phyloP scores from a whole-genome alignment of 2,329 filamentous ascomycete species.

The Aspergillus flavus region DNA sequence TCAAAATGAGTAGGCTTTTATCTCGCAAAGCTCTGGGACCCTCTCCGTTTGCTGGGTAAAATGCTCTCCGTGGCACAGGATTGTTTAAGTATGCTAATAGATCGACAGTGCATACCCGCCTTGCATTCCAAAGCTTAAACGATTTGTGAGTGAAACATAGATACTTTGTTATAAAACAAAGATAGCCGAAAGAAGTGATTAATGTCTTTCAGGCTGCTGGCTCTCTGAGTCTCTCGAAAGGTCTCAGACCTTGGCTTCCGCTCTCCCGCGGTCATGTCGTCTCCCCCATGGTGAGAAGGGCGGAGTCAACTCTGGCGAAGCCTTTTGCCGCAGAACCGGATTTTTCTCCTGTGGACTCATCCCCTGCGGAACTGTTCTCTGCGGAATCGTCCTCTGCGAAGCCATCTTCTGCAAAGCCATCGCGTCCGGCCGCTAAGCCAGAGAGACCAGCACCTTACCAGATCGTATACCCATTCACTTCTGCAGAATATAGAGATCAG shows the following conservation, averaged over 20 bases:
- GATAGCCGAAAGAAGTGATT: not conserved
- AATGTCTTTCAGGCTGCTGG: slow-evolving; percentile 1
- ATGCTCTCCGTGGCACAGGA: not conserved
- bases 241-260: not conserved
- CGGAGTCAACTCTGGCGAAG: slow-evolving; percentile 8
- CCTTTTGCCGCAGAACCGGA: not conserved
- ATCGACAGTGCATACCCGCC: slow-evolving; percentile 13
- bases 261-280: not conserved
- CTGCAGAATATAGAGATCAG: not conserved
- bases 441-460: not conserved
- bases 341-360: no score
- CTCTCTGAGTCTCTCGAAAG: slow-evolving; percentile 8
- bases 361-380: not conserved
- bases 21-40: not conserved
- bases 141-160: slow-evolving; percentile 13
- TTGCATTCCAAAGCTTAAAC: slow-evolving; percentile 8
- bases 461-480: not conserved
- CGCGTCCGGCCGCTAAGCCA: not conserved
- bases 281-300: not conserved
- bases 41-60: slow-evolving; percentile 3
- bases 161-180: not conserved
- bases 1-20: not conserved
- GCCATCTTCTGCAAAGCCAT: not conserved
- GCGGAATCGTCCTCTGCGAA: no score
- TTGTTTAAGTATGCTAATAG: not conserved